Evolutionary conservation across 768 basidiomycete species (phyloP).

Genomic region (Leccinum barrowsii): DNA sequence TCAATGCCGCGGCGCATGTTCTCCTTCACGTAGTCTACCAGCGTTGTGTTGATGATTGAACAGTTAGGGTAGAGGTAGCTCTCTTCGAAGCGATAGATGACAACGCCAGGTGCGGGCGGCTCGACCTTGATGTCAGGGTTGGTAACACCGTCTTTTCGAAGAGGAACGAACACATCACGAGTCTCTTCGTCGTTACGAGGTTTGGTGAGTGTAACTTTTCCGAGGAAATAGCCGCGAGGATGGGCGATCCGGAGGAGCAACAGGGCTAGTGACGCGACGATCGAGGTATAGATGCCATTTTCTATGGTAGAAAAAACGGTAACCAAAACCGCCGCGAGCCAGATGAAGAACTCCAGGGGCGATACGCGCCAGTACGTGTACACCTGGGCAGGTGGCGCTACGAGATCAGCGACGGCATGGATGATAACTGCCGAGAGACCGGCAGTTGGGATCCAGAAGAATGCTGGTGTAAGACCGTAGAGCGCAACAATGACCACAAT

Average conservation of each 20-base stretch:
- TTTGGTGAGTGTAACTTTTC: background rate
- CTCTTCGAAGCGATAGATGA: background rate
- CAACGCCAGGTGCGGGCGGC: background rate
- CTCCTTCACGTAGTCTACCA: background rate
- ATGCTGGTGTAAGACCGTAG: background rate
- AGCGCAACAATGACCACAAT: background rate
- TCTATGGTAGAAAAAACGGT: background rate
- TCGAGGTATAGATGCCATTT: background rate
- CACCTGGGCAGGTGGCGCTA: background rate
- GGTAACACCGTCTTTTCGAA: background rate
- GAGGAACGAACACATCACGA: background rate
- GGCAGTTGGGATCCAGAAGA: background rate
- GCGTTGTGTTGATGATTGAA: background rate
- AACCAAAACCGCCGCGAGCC: background rate
- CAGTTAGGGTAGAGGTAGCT: background rate
- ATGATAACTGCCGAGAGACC: background rate
- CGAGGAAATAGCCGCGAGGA: background rate
- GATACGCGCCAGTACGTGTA: background rate
- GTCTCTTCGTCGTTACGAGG: background rate
- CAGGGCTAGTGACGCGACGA: background rate
- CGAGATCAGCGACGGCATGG: background rate
- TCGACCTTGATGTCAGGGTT: background rate
- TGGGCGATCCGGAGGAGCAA: background rate
- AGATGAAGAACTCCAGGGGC: background rate
- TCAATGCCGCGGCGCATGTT: background rate